phyloP scores from a whole-genome alignment of 176 grass and related monocot genomes.

The Pontederia crassipes region DNA sequence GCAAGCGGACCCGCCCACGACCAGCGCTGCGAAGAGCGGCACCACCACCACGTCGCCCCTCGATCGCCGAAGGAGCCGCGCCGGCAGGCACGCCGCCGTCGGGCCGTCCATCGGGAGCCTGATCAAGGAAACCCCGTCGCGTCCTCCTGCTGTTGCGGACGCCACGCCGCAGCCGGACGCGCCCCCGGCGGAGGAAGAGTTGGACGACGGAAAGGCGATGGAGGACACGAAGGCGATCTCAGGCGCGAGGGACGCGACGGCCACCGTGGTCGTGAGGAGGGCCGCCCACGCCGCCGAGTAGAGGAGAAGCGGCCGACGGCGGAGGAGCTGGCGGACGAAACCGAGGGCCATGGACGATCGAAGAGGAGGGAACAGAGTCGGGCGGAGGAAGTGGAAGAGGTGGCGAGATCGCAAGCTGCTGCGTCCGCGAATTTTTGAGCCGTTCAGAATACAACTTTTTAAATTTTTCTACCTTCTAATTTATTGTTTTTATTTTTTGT shows the following conservation, averaged over 20 bases:
- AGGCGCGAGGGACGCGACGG: not conserved
- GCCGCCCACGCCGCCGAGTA: not conserved
- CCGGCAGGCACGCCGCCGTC: constrained; percentile 43
- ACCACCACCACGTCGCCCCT: constrained; percentile 46
- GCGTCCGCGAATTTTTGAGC: too few species aligned
- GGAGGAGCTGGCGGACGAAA: not conserved
- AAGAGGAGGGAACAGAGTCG: not conserved
- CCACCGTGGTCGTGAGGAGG: constrained; percentile 9
- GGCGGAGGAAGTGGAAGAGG: not conserved
- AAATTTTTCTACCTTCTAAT: too few species aligned
- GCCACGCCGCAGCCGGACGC: not conserved
- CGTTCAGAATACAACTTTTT: too few species aligned
- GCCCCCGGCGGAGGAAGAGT: not conserved
- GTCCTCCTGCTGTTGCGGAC: too few species aligned
- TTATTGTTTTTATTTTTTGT: too few species aligned
- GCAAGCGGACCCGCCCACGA: constrained; percentile 54
- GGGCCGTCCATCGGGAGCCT: constrained; percentile 49
- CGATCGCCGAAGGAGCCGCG: constrained; percentile 30
- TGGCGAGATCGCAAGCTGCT: too few species aligned
- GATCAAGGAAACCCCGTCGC: too few species aligned
- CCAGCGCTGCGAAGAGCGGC: constrained; percentile 59
- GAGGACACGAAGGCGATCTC: constrained; percentile 10
- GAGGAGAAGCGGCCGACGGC: constrained; percentile 1
- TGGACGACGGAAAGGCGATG: not conserved
- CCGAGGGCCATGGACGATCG: not conserved